Evolutionary conservation across 805 yeast genomes (phyloP).

Genomic region (Scheffersomyces coipomensis): DNA sequence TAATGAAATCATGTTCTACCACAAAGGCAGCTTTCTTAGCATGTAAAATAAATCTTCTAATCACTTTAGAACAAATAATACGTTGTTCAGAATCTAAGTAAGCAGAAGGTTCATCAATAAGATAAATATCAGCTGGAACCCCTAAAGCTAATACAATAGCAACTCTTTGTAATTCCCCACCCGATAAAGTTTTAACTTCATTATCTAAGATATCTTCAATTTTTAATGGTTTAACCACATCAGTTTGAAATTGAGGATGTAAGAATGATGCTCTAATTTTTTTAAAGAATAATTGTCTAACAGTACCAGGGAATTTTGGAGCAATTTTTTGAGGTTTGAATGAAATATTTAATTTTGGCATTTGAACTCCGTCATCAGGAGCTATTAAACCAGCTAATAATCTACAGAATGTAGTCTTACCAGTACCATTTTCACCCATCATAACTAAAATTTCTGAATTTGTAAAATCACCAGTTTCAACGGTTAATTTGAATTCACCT

Average conservation of each 20-base stretch:
- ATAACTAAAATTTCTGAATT: conserved; percentile 96
- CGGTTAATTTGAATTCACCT: conserved; percentile 88
- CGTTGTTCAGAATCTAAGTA: conserved; percentile 99
- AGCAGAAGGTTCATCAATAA: conserved; percentile 99
- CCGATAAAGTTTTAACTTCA: conserved; percentile 95
- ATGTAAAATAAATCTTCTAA: conserved; percentile 93
- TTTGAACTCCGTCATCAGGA: conserved; percentile 77
- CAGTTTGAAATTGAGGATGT: conserved; percentile 97
- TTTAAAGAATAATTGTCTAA: conserved; percentile 94
- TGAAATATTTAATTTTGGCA: conserved; percentile 87
- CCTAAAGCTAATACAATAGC: conserved; percentile 96
- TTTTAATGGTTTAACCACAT: conserved; percentile 91
- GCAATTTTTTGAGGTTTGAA: conserved; percentile 99
- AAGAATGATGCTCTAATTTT: conserved; percentile 92
- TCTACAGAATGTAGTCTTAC: conserved; percentile 97
- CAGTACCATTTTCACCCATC: conserved; percentile 99
- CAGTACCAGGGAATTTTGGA: conserved; percentile 98
- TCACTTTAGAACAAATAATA: conserved; percentile 97
- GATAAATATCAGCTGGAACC: conserved; percentile 90
- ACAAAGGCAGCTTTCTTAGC: conserved; percentile 98
- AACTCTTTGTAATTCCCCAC: conserved; percentile 99
- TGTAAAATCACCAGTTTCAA: conserved; percentile 86
- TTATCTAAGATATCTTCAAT: conserved; percentile 95
- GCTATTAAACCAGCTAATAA: conserved; percentile 89
- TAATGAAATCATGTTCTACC: conserved; percentile 99